Percentiles rank a stretch among this genome's conserved stretches.
Conservation (phyloP, 345 rosid genomes). For the Lepidium aucheri region DNA sequence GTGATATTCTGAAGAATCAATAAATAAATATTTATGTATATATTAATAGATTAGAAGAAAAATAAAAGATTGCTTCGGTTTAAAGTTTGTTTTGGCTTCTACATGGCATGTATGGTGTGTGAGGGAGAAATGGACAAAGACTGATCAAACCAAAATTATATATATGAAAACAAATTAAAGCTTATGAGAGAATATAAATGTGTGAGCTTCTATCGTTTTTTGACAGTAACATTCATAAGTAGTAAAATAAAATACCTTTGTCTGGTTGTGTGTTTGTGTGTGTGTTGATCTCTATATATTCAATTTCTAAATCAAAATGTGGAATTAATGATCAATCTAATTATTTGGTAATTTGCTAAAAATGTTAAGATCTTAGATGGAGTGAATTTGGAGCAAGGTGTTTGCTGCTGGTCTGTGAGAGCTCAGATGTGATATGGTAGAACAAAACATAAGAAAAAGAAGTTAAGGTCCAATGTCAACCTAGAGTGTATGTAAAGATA, state of each 20-base stretch:
- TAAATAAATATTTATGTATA: no score
- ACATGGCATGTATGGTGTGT: slow-evolving; percentile 19
- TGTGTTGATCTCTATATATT: background rate
- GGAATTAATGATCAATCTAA: background rate
- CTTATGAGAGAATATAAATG: slow-evolving; percentile 38
- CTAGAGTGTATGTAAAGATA: slow-evolving; percentile 60
- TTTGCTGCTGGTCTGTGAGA: slow-evolving; percentile 30
- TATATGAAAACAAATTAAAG: slow-evolving; percentile 19
- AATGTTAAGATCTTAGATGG: slow-evolving; percentile 28
- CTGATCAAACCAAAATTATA: slow-evolving; percentile 9
- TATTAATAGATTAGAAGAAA: background rate
- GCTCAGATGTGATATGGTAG: slow-evolving; percentile 24
- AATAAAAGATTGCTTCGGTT: slow-evolving; percentile 48
- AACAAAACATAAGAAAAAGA: slow-evolving; percentile 12
- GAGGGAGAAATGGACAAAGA: slow-evolving; percentile 15
- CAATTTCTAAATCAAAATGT: background rate
- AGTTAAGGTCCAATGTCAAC: slow-evolving; percentile 57
- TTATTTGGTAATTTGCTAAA: background rate
- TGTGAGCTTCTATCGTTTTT: background rate
- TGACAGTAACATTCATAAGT: slow-evolving; percentile 1
- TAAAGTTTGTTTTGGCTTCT: slow-evolving; percentile 39
- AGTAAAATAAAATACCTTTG: background rate
- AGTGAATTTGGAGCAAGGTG: slow-evolving; percentile 63
- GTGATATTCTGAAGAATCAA: background rate
- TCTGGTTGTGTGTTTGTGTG: slow-evolving; percentile 6